A percentile compares a stretch with the other conserved stretches of the same genome.
Conservation (phyloP, 1,284 basidiomycete genomes). For the Irpex rosettiformis region DNA sequence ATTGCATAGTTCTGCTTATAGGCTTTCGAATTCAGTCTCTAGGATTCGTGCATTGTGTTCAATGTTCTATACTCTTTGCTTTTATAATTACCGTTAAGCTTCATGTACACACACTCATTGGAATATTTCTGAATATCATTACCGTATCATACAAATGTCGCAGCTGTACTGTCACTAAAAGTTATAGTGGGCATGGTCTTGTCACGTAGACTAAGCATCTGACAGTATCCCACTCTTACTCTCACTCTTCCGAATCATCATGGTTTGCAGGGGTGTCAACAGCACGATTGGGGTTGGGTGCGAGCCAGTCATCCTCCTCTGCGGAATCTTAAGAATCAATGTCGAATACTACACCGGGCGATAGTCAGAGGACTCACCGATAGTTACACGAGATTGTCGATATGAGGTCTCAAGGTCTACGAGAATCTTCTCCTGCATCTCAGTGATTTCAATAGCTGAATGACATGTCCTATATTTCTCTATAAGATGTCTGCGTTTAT, state of each 20-base stretch:
- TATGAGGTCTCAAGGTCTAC: constrained; percentile 68
- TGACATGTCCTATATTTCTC: constrained; percentile 72
- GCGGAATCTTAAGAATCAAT: constrained; percentile 6
- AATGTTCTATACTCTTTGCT: constrained; percentile 3
- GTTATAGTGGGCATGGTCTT: no score
- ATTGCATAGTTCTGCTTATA: neutral
- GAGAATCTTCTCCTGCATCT: constrained; percentile 73
- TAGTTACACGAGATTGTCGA: constrained; percentile 46
- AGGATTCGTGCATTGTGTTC: neutral
- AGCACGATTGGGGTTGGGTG: constrained; percentile 52
- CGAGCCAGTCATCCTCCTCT: constrained; percentile 43
- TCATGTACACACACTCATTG: constrained; percentile 3
- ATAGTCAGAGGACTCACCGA: no score
- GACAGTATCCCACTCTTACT: no score
- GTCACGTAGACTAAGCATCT: no score
- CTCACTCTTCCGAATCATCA: constrained; percentile 1
- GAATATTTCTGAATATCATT: neutral
- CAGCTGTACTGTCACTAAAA: neutral
- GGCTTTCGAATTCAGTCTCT: neutral
- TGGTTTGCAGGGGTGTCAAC: constrained; percentile 13
- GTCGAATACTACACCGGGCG: no score
- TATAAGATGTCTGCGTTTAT: constrained; percentile 48
- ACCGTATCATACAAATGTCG: neutral
- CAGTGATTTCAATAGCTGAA: constrained; percentile 59
- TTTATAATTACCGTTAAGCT: neutral